phyloP scores from a whole-genome alignment of 805 yeast genomes.

The Saccharomycopsis schoenii region DNA sequence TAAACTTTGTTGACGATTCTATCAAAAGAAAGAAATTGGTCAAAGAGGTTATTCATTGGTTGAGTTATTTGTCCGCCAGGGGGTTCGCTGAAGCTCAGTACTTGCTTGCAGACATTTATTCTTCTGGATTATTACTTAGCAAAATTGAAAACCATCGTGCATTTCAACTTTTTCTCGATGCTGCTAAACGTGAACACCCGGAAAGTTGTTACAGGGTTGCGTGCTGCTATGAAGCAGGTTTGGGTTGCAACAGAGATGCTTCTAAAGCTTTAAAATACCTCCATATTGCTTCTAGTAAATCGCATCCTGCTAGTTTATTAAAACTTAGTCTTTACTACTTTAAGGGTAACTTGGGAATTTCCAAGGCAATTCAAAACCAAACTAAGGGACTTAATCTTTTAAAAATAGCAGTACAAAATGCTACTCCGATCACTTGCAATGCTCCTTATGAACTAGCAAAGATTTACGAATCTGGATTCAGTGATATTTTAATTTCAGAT shows the following conservation, averaged over 20 bases:
- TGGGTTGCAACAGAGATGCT: constrained; percentile 84
- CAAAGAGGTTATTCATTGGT: constrained; percentile 65
- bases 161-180: constrained; percentile 64
- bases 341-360: constrained; percentile 74
- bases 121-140: constrained; percentile 67
- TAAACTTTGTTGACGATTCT: not conserved
- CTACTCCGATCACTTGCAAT: constrained; percentile 72
- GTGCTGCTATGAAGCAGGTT: constrained; percentile 83
- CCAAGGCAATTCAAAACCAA: constrained; percentile 51
- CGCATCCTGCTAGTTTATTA: constrained; percentile 95
- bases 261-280: constrained; percentile 74
- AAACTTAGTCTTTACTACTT: constrained; percentile 82
- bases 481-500: constrained; percentile 81
- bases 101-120: constrained; percentile 74
- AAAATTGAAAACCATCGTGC: constrained; percentile 72
- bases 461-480: constrained; percentile 72
- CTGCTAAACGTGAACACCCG: constrained; percentile 87
- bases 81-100: constrained; percentile 89
- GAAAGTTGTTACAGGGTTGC: constrained; percentile 90
- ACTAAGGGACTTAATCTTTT: constrained; percentile 89
- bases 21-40: constrained; percentile 36
- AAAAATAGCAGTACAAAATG: constrained; percentile 72
- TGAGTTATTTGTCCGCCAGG: constrained; percentile 63
- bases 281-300: constrained; percentile 77
- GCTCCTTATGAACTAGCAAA: constrained; percentile 90